phyloP scores from a whole-genome alignment of 257 asterid genomes.

The Nicotiana tomentosiformis region DNA sequence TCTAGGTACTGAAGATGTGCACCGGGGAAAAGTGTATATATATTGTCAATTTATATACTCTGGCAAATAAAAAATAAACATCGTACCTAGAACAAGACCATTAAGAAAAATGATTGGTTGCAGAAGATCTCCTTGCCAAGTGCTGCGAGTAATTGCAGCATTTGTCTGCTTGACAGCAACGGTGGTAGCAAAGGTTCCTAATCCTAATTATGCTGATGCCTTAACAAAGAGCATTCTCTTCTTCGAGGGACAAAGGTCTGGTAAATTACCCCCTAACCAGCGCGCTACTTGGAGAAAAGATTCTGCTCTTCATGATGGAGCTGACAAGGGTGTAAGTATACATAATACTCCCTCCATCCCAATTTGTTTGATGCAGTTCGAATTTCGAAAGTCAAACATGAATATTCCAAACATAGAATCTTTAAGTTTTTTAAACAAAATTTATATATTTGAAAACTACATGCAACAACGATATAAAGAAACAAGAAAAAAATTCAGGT shows the following conservation, averaged over 20 bases:
- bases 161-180: not conserved
- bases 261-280: slow-evolving; percentile 42
- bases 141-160: not conserved
- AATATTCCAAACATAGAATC: too few relatives aligned
- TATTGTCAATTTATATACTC: not conserved
- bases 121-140: not conserved
- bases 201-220: slow-evolving; percentile 56
- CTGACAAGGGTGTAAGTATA: slow-evolving; percentile 36
- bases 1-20: not conserved
- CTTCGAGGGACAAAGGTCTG: slow-evolving; percentile 92
- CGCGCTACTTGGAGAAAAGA: slow-evolving; percentile 49
- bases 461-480: not conserved
- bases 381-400: too few relatives aligned
- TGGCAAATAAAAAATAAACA: not conserved
- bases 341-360: not conserved
- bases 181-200: not conserved
- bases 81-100: not conserved
- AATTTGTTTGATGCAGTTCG: too few relatives aligned
- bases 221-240: slow-evolving; percentile 64
- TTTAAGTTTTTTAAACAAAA: too few relatives aligned
- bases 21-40: not conserved
- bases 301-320: slow-evolving; percentile 74
- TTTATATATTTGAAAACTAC: too few relatives aligned
- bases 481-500: slow-evolving; percentile 33
- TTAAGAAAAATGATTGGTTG: slow-evolving; percentile 1